phyloP scores from a whole-genome alignment of 2,329 filamentous ascomycete genomes.

The Epichloe elymi region DNA sequence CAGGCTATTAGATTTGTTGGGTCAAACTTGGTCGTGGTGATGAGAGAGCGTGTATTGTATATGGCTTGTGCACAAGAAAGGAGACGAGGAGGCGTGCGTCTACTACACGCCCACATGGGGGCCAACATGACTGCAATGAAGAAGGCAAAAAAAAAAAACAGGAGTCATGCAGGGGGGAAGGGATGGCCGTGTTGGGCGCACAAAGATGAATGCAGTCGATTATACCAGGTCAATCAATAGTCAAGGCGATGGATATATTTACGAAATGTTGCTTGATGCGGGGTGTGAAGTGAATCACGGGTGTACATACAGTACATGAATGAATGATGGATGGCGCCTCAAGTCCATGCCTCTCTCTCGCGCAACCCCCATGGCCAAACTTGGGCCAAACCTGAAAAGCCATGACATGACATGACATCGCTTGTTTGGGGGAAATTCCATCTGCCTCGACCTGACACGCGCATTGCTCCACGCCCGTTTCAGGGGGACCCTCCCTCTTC shows the following conservation, averaged over 20 bases:
- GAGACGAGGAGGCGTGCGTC: not conserved
- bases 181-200: not conserved
- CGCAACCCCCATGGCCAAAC: no score
- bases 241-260: not conserved
- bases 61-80: not conserved
- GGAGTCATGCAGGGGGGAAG: not conserved
- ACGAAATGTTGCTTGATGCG: not conserved
- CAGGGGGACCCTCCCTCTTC: no score
- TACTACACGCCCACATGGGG: not conserved
- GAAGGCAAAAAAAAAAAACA: not conserved
- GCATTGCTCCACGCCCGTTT: no score
- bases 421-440: no score
- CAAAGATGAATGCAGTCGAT: not conserved
- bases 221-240: constrained; percentile 1
- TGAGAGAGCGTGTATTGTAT: not conserved
- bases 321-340: no score
- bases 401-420: no score
- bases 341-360: no score
- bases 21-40: not conserved
- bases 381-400: no score
- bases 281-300: no score
- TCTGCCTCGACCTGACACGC: no score
- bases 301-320: no score
- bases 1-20: not conserved
- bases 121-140: not conserved